A percentile compares a stretch with the other conserved stretches of the same genome.
phyloP scores from a whole-genome alignment of 768 basidiomycete species.

The Lactarius deliciosus region DNA sequence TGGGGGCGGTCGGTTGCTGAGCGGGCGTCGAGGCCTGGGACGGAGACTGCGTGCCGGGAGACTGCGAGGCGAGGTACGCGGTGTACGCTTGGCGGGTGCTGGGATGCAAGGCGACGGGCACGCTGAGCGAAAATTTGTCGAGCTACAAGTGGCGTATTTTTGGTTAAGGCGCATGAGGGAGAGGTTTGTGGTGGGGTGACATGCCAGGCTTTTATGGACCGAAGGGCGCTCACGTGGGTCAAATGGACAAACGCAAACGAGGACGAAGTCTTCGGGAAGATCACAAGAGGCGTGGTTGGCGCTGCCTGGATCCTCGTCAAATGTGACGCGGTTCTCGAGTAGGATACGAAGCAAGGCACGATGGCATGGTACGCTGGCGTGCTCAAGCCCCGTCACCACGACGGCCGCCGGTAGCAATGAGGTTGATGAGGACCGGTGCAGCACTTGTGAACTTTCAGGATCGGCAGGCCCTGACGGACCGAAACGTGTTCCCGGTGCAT shows the following conservation, averaged over 20 bases:
- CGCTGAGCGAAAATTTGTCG: conserved; percentile 78
- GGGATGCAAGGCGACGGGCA: conserved; percentile 47
- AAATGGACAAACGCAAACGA: conserved; percentile 69
- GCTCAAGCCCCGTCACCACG: conserved; percentile 71
- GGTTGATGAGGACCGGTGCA: conserved; percentile 20
- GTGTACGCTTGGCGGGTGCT: conserved; percentile 33
- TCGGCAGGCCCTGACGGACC: conserved; percentile 17
- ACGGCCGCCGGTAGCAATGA: conserved; percentile 54
- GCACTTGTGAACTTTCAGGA: conserved; percentile 5
- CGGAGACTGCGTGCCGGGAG: conserved; percentile 33
- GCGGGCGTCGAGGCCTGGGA: conserved; percentile 30
- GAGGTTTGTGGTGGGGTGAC: conserved; percentile 31
- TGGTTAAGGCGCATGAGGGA: conserved; percentile 1
- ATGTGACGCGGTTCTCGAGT: conserved; percentile 48
- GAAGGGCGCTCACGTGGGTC: conserved; percentile 64
- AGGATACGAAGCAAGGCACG: conserved; percentile 55
- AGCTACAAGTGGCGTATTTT: conserved; percentile 46
- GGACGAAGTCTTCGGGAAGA: conserved; percentile 66
- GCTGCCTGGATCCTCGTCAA: conserved; percentile 41
- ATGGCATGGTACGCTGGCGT: conserved; percentile 54
- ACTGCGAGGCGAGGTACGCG: conserved; percentile 36
- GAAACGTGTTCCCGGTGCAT: conserved; percentile 38
- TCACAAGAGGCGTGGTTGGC: conserved; percentile 43
- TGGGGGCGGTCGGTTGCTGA: conserved; percentile 7
- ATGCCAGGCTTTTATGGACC: conserved; percentile 64